Evolutionary conservation across 805 yeast species (phyloP).

Genomic region (Wickerhamiella australiensis): DNA sequence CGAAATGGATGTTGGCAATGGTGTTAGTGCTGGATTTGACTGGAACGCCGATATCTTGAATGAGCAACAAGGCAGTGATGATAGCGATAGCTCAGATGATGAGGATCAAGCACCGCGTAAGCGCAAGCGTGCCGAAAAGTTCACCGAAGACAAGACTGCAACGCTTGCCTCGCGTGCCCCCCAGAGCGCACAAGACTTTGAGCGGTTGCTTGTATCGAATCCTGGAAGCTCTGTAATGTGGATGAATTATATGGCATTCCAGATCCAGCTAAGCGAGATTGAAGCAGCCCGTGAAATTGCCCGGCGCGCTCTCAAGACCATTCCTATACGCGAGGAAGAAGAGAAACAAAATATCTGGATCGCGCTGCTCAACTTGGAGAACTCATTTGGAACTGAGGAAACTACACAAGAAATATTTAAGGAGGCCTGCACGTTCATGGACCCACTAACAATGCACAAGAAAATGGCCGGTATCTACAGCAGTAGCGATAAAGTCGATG

Average conservation of each 20-base stretch:
- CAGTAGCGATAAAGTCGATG: conserved; percentile 55
- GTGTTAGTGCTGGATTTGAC: conserved; percentile 79
- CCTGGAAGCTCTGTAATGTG: conserved; percentile 89
- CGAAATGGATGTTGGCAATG: conserved; percentile 27
- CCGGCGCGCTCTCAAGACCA: conserved; percentile 81
- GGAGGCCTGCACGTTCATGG: conserved; percentile 85
- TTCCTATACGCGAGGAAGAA: conserved; percentile 79
- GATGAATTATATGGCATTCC: conserved; percentile 99
- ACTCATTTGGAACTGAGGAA: conserved; percentile 80
- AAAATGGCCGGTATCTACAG: conserved; percentile 65
- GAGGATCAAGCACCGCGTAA: conserved; percentile 26
- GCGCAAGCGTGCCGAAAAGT: conserved; percentile 38
- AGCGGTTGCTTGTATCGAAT: conserved; percentile 77
- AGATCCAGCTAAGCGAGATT: conserved; percentile 81
- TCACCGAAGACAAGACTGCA: conserved; percentile 69
- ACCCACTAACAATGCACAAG: conserved; percentile 66
- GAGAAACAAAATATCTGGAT: conserved; percentile 94
- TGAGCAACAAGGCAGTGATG: conserved; percentile 32
- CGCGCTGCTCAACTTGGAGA: conserved; percentile 86
- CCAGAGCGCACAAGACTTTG: conserved; percentile 83
- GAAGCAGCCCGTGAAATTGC: conserved; percentile 92
- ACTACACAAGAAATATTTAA: conserved; percentile 68
- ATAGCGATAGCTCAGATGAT: conserved; percentile 33
- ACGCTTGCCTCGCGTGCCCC: conserved; percentile 78
- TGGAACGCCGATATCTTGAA: conserved; percentile 80